Evolutionary conservation across 2,329 filamentous ascomycete genomes (phyloP).

Genomic region (Chrysoporthe austroafricana): DNA sequence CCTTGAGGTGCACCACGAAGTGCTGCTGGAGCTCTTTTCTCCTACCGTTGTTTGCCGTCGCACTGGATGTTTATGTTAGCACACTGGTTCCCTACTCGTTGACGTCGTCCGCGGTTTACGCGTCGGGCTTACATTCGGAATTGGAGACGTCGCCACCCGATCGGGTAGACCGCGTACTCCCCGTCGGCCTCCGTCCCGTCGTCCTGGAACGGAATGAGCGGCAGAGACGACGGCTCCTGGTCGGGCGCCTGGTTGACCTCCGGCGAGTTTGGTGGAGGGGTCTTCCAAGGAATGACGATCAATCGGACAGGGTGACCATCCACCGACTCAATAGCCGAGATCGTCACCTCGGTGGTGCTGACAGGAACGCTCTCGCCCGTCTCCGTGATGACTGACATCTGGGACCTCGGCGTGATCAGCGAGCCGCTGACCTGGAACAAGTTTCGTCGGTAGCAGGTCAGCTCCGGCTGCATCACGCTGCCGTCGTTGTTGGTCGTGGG

Average conservation of each 20-base stretch:
- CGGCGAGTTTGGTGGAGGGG: conserved; percentile 78
- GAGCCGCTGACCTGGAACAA: conserved; percentile 95
- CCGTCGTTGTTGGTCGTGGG: conserved; percentile 65
- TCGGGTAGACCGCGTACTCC: conserved; percentile 87
- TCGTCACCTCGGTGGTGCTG: conserved; percentile 79
- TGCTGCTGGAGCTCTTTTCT: conserved; percentile 96
- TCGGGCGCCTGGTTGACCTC: conserved; percentile 68
- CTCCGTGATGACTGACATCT: conserved; percentile 81
- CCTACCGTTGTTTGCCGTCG: conserved; percentile 93
- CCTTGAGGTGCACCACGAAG: conserved; percentile 87
- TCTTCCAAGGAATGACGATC: conserved; percentile 98
- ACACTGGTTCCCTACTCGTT: neutral
- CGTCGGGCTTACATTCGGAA: conserved; percentile 72
- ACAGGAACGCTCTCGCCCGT: conserved; percentile 84
- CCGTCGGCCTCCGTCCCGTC: conserved; percentile 65
- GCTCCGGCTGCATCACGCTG: conserved; percentile 69
- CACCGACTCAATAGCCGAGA: conserved; percentile 92
- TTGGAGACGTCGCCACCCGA: conserved; percentile 91
- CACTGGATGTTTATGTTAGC: conserved; percentile 52
- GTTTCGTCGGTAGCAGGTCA: conserved; percentile 95
- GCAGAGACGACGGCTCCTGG: conserved; percentile 84
- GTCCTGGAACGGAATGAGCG: conserved; percentile 70
- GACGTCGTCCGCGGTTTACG: too few species aligned
- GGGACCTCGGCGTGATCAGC: conserved; percentile 76
- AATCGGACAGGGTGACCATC: conserved; percentile 91